Conservation (phyloP, 495 filamentous ascomycete genomes). For the Daldinia decipiens region DNA sequence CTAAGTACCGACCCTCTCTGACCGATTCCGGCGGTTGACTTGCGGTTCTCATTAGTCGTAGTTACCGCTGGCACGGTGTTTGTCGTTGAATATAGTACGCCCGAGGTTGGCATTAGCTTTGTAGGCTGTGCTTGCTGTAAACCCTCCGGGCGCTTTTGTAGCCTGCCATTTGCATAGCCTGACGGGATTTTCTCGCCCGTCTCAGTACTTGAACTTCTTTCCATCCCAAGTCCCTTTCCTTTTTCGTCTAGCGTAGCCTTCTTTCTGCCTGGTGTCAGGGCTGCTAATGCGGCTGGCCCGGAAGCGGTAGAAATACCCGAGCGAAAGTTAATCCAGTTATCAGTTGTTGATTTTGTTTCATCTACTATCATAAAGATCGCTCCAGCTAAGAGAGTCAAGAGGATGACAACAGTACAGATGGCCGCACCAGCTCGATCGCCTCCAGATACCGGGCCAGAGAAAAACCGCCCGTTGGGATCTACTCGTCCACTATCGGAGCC, state of each 20-base stretch:
- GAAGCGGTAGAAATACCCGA: conserved; percentile 20
- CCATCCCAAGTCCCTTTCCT: conserved; percentile 29
- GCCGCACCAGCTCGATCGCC: conserved; percentile 69
- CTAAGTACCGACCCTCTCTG: conserved; percentile 29
- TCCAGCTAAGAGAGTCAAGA: conserved; percentile 46
- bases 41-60: background rate
- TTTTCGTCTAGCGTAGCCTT: conserved; percentile 20
- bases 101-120: conserved; percentile 14
- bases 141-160: conserved; percentile 28
- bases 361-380: conserved; percentile 54
- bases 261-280: conserved; percentile 5
- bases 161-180: conserved; percentile 18
- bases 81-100: background rate
- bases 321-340: conserved; percentile 40
- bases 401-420: conserved; percentile 64
- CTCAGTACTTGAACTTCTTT: conserved; percentile 36
- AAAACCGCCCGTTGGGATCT: conserved; percentile 36
- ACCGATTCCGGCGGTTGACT: conserved; percentile 15
- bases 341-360: conserved; percentile 38
- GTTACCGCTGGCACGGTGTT: background rate
- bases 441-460: conserved; percentile 52
- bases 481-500: conserved; percentile 51
- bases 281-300: conserved; percentile 1
- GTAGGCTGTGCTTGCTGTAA: background rate
- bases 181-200: conserved; percentile 35